Percentiles rank a stretch among this genome's conserved stretches.
These are phyloP conservation scores for Leersia perrieri DNA, from an alignment of 176 grass and related monocot genomes.

Conservation along the genomic window DNA sequence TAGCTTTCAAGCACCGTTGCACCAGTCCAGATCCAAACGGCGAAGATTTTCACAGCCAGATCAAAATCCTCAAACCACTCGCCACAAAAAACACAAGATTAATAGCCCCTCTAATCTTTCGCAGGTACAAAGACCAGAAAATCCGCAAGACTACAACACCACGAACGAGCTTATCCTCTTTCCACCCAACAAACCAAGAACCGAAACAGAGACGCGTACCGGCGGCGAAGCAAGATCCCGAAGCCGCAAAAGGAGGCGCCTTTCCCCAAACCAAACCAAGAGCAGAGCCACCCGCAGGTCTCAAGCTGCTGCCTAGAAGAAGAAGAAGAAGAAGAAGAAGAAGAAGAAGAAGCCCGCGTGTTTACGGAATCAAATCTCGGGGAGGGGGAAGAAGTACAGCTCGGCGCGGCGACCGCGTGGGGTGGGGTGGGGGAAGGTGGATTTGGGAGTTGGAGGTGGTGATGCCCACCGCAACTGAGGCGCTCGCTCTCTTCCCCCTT, in stretches of 20 bases:
- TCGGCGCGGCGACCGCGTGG: constrained; percentile 28
- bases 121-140: background rate
- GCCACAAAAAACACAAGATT: background rate
- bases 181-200: background rate
- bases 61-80: background rate
- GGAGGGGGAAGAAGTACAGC: constrained; percentile 11
- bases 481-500: too few species aligned
- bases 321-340: background rate
- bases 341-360: background rate
- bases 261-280: constrained; percentile 21
- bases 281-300: background rate
- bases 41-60: background rate
- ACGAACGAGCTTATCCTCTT: background rate
- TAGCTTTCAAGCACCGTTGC: background rate
- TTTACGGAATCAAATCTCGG: constrained; percentile 38
- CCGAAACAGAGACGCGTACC: constrained; percentile 7
- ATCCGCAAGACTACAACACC: background rate
- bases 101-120: background rate
- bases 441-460: constrained; percentile 28
- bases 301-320: background rate
- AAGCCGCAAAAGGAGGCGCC: background rate
- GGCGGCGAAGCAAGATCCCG: constrained; percentile 19
- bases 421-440: too few species aligned
- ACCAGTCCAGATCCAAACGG: constrained; percentile 26
- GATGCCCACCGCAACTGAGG: constrained; percentile 33